Percentiles rank a stretch among this genome's conserved stretches.
Conservation (phyloP, 768 basidiomycete genomes). For the Udeniomyces megalosporus region DNA sequence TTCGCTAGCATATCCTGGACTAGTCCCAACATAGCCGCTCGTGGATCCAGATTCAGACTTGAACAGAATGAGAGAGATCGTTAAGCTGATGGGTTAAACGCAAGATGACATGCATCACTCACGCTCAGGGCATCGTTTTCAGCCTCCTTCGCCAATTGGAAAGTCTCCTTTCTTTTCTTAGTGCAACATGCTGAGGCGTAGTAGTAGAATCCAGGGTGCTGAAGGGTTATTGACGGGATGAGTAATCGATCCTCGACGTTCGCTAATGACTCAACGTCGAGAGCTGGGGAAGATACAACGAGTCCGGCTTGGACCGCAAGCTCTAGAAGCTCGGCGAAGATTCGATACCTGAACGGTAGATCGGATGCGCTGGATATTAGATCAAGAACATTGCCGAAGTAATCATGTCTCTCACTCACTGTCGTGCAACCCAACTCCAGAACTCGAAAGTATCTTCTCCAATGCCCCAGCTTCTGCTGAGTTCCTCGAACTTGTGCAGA, state of each 20-base stretch:
- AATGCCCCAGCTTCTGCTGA: slow-evolving; percentile 80
- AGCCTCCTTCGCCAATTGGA: slow-evolving; percentile 41
- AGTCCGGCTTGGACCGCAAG: slow-evolving; percentile 43
- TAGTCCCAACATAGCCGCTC: slow-evolving; percentile 1
- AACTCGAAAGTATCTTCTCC: slow-evolving; percentile 93
- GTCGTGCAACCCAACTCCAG: slow-evolving; percentile 91
- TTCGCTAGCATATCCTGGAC: slow-evolving; percentile 59
- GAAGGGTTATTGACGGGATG: slow-evolving; percentile 66
- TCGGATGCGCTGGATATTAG: neutral
- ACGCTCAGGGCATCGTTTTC: slow-evolving; percentile 35
- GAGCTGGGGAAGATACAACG: slow-evolving; percentile 20
- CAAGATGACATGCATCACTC: neutral
- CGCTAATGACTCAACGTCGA: slow-evolving; percentile 20
- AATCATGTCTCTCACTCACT: slow-evolving; percentile 38
- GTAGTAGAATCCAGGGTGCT: slow-evolving; percentile 86
- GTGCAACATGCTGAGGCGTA: slow-evolving; percentile 76
- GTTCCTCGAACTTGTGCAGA: slow-evolving; percentile 65
- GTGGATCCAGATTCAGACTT: slow-evolving; percentile 1
- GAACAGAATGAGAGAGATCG: neutral
- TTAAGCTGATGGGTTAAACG: slow-evolving; percentile 22
- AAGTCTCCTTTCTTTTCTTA: slow-evolving; percentile 54
- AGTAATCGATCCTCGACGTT: slow-evolving; percentile 26
- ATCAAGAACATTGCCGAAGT: no score
- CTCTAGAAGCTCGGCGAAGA: slow-evolving; percentile 80
- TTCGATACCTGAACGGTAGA: slow-evolving; percentile 46